Evolutionary conservation across 305 asterid species (phyloP), one percentile per base, ranked within the genome.

Genomic region (Ruellia speciosa): DNA sequence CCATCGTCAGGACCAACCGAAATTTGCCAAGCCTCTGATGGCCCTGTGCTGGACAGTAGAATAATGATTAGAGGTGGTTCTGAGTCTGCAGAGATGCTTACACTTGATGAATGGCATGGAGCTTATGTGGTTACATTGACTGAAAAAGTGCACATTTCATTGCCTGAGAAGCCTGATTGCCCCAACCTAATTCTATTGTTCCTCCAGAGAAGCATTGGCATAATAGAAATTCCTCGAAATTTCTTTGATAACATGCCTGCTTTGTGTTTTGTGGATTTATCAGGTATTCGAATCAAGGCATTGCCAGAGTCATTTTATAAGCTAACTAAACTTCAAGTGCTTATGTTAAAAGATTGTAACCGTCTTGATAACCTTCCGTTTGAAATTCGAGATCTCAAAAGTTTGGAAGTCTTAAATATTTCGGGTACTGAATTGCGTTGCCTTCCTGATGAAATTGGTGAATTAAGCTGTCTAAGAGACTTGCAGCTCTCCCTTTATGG

Each of bases 401-500:
- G 13, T 14, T 4, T 62, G 43, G 46, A 62, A 34, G 67, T 62
- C 54, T 46, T 62, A 9, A 60, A 62, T 53, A 37, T 62, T 40
- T 62, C 18, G 6, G 60, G 60, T 40, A 52, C 54, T 40, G 60
- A 62, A 20, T 60, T 62, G 28, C 7, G 6, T 17, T 12, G 40
- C 60, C 45, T 62, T 19, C 59, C 60, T 39, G 14, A 28, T 19
- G 48, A 40, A 54, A 33, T 62, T 1, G 60, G 31, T 14, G 5
- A 62, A 18, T 59, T 62, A 16, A 52, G 41, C 14, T 31, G 7
- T 39, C 16, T 52, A 62, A 62, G 24, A 41, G 24, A 52, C 18
- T 18, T 62, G 52, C 52, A 52, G 39, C 59, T 62, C 9, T 62
- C 66, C 0, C 20, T 62, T 53, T 62, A 62, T 20, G 66, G 60